A percentile compares a stretch with the other conserved stretches of the same genome.
These are phyloP conservation scores for Plantago coronopus DNA, from an alignment of 305 asterid species.

Conservation along the genomic window DNA sequence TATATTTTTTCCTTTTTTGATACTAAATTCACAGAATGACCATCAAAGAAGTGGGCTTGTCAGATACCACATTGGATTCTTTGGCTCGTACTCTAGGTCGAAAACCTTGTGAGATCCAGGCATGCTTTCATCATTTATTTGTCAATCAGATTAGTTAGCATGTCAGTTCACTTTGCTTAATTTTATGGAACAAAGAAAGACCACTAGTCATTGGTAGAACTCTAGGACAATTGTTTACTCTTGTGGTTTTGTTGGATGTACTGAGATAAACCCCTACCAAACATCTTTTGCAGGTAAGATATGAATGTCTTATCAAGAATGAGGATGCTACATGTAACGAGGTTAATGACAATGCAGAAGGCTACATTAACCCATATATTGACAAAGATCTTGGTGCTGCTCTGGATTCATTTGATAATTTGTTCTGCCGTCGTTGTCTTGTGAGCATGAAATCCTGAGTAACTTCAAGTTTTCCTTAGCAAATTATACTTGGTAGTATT, in stretches of 20 bases:
- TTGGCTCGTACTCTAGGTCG: constrained; percentile 44
- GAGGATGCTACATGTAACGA: constrained; percentile 29
- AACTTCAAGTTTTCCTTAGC: neutral
- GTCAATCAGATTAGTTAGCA: neutral
- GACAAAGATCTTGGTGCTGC: constrained; percentile 93
- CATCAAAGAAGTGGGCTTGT: constrained; percentile 38
- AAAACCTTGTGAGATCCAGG: constrained; percentile 52
- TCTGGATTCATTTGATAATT: constrained; percentile 85
- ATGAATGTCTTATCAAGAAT: constrained; percentile 62
- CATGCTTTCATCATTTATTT: constrained; percentile 13
- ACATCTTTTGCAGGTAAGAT: constrained; percentile 89
- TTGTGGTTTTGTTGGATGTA: constrained; percentile 50
- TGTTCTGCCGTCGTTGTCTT: constrained; percentile 90
- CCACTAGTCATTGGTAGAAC: constrained; percentile 59
- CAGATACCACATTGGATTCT: constrained; percentile 39
- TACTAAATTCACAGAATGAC: constrained; percentile 43
- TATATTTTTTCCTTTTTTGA: constrained; percentile 5
- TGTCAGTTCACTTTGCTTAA: neutral
- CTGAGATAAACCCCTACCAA: constrained; percentile 62
- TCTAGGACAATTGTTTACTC: constrained; percentile 68
- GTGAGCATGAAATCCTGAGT: constrained; percentile 43
- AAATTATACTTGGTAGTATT: constrained; percentile 9
- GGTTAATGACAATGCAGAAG: constrained; percentile 43
- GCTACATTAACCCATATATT: constrained; percentile 52
- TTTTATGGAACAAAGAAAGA: constrained; percentile 20